Evolutionary conservation across 352 stramenopile species (phyloP).

Genomic region (Elongisporangium anandrum): DNA sequence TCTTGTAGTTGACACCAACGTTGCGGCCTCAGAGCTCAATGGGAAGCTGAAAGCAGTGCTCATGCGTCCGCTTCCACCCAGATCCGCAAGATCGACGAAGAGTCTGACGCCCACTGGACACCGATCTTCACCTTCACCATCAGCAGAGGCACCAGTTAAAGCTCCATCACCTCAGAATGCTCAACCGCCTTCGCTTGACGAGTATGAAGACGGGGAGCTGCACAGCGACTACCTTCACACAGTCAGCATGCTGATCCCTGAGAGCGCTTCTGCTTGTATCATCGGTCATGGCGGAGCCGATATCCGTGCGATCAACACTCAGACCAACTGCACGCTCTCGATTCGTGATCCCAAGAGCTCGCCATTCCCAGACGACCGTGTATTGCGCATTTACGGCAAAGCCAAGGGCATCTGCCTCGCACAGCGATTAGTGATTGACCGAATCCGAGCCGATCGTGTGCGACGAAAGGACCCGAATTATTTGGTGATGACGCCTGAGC

Average conservation of each 20-base stretch:
- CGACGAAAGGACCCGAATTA: slow-evolving; percentile 54
- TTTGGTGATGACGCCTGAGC: slow-evolving; percentile 22
- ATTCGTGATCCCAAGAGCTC: slow-evolving; percentile 31
- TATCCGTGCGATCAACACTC: slow-evolving; percentile 44
- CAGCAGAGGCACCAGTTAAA: background rate
- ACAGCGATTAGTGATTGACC: slow-evolving; percentile 53
- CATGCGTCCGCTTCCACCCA: background rate
- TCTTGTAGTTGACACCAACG: background rate
- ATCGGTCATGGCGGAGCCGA: slow-evolving; percentile 42
- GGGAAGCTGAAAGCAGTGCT: background rate
- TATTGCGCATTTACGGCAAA: slow-evolving; percentile 58
- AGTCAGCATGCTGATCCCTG: slow-evolving; percentile 64
- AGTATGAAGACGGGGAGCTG: slow-evolving; percentile 56
- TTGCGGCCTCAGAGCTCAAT: background rate
- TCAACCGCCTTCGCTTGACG: slow-evolving; percentile 11
- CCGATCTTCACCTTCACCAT: background rate
- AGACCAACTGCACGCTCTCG: slow-evolving; percentile 47
- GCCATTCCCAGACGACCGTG: slow-evolving; percentile 41
- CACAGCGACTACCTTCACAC: slow-evolving; percentile 51
- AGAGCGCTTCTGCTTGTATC: slow-evolving; percentile 39
- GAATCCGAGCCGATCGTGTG: slow-evolving; percentile 38
- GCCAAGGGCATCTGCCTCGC: slow-evolving; percentile 54
- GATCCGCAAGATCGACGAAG: background rate
- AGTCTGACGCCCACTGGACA: background rate
- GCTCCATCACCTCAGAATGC: background rate